Base-by-base conservation (phyloP, 2,329 filamentous ascomycete genomes). In the Pseudopyricularia javanii region DNA sequence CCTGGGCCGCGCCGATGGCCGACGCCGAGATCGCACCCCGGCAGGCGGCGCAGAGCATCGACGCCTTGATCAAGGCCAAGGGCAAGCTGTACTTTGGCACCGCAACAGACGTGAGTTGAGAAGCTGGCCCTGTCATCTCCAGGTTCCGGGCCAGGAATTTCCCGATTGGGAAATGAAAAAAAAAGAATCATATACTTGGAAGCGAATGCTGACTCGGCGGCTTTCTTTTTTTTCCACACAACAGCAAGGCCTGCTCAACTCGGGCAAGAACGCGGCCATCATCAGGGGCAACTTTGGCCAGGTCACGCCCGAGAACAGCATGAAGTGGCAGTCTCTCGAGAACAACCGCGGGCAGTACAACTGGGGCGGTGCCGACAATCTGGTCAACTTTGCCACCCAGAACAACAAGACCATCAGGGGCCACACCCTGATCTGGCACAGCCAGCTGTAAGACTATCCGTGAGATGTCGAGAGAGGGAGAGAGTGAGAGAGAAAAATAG, bases 61-160 rank as follows among this genome's bases (percentile, higher is more conserved):
- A 83, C 61, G 62, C 64, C 52, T 70, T 76, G 24, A 78, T 84
- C 67, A 76, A 78, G 62, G 74, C 75, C 54, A 75, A 78, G 59
- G 82, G 82, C 56, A 86, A 86, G 69, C 71, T 76, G 57, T 87
- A 86, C 67, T 79, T 76, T 53, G 84, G 83, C 57, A 75, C 74
- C 14, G 72, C 70, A 53, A 71, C 76, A 2, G 82, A 86, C 60
- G 40, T 45, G 40, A 45, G 40, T 45, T 20, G 20, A 26, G 17
- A 20, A 17, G 7, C 9, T 30, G 28, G 28, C 5, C 5, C 28
- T 9, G 9, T 4, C 3, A 28, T 24, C 8, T 40, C 7, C 7
- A 22, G 11, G 22, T 8, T 9, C 37, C 20, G 17, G 37, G 14
- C 17, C 8, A 7, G 20, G 17, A 9, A 9, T 7, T 30, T 9